phyloP scores from a whole-genome alignment of 2,329 filamentous ascomycete genomes.

The Talaromyces sp. region DNA sequence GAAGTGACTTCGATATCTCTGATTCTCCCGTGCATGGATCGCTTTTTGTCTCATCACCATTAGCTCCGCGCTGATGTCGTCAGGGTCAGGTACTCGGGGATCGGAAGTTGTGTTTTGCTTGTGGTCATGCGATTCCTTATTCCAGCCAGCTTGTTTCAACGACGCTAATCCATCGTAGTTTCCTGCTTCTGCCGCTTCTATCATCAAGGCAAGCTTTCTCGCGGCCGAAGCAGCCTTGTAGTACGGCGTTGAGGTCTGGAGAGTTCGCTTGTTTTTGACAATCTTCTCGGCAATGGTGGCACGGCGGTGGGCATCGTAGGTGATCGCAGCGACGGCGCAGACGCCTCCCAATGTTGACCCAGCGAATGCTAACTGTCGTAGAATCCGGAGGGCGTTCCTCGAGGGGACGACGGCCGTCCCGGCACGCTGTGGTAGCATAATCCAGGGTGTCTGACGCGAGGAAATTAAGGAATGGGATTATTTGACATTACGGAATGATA shows the following conservation, averaged over 20 bases:
- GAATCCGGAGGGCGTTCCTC: conserved; percentile 43
- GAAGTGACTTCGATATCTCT: conserved; percentile 2
- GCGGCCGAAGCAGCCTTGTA: conserved; percentile 41
- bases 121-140: conserved; percentile 2
- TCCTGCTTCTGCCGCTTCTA: conserved; percentile 44
- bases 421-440: conserved; percentile 32
- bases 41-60: background rate
- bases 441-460: background rate
- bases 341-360: conserved; percentile 36
- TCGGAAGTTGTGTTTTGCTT: background rate
- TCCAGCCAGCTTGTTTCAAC: conserved; percentile 26
- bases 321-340: conserved; percentile 40
- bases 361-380: conserved; percentile 35
- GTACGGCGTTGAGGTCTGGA: conserved; percentile 40
- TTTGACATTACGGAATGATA: conserved; percentile 7
- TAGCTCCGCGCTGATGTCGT: background rate
- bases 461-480: background rate
- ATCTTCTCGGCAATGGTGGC: conserved; percentile 41
- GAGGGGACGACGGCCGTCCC: conserved; percentile 38
- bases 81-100: background rate
- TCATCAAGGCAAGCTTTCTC: conserved; percentile 38
- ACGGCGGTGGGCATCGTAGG: conserved; percentile 42
- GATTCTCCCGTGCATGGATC: background rate
- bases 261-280: conserved; percentile 42
- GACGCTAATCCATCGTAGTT: conserved; percentile 41